Base-by-base conservation (phyloP, 768 basidiomycete species). In the Russula virescens region DNA sequence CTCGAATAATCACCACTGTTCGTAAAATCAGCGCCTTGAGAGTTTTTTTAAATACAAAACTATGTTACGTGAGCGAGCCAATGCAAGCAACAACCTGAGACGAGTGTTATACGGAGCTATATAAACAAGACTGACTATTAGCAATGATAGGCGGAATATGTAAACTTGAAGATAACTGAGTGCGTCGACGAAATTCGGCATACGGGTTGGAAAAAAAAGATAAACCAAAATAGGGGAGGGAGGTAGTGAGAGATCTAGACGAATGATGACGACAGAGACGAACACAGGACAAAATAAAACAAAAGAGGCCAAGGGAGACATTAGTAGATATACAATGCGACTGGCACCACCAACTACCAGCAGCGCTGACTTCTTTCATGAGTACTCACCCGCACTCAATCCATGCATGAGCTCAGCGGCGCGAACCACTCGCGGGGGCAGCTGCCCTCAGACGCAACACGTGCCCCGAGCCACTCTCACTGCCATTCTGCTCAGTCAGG, bases 371-470 rank as follows among this genome's bases (percentile, higher is more conserved):
- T 31, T 31, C 31, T 8, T 31, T 31, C 31, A 8, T 31, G 31
- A 31, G 31, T n/a, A n/a, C n/a, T n/a, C 31, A 31, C 16, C n/a
- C 4, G 19, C 31, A 31, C 8, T 3, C 1, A 5, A 6, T n/a
- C 18, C 31, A 31, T 19, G 14, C n/a, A 31, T 31, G 8, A 31
- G 31, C 3, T 54, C 25, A 62, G 18, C 55, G 49, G 10, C 54
- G 61, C 4, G 55, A 23, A 19, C 6, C 46, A 13, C 19, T 42
- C n/a, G 21, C 28, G 25, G 49, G 6, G 10, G 0, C 34, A 23
- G n/a, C 45, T 19, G 14, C 52, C 35, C 62, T 48, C 21, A 57
- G 25, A n/a, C 62, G 62, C 46, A 63, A 26, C 51, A 46, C 40
- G 11, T 51, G 50, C 13, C 56, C 50, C 6, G 49, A 18, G 6